Conservation (phyloP, 805 yeast species). For the Candida golubevii region DNA sequence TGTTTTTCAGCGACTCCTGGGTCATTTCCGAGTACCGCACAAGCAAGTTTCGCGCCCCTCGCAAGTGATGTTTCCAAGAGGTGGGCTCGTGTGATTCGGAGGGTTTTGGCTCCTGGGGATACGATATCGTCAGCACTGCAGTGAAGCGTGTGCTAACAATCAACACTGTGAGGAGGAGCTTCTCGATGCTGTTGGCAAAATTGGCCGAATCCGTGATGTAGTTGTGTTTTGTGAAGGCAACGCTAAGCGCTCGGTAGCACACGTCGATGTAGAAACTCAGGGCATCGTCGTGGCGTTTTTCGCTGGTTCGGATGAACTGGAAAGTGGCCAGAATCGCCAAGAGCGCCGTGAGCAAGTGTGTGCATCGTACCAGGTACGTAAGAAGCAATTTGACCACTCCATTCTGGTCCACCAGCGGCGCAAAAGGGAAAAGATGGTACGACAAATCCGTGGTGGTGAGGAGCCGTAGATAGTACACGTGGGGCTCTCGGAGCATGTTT, state of each 20-base stretch:
- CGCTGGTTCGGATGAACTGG: conserved; percentile 22
- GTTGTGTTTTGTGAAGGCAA: conserved; percentile 17
- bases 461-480: conserved; percentile 28
- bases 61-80: conserved; percentile 23
- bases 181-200: conserved; percentile 20
- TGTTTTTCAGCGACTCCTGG: conserved; percentile 4
- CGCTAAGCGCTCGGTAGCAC: conserved; percentile 20
- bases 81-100: conserved; percentile 8
- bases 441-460: conserved; percentile 29
- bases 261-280: conserved; percentile 19
- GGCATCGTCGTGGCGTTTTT: conserved; percentile 18
- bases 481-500: conserved; percentile 25
- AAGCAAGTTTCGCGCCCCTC: conserved; percentile 25
- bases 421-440: conserved; percentile 35
- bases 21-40: conserved; percentile 16
- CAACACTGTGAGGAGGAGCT: conserved; percentile 23
- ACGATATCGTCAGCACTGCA: conserved; percentile 14
- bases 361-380: conserved; percentile 19
- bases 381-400: conserved; percentile 28
- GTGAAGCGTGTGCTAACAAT: conserved; percentile 23
- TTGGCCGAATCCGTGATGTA: conserved; percentile 10
- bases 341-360: conserved; percentile 21
- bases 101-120: background rate
- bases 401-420: conserved; percentile 31
- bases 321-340: conserved; percentile 27